phyloP scores from a whole-genome alignment of 805 yeast genomes.

The Candida arabinofermentans region DNA sequence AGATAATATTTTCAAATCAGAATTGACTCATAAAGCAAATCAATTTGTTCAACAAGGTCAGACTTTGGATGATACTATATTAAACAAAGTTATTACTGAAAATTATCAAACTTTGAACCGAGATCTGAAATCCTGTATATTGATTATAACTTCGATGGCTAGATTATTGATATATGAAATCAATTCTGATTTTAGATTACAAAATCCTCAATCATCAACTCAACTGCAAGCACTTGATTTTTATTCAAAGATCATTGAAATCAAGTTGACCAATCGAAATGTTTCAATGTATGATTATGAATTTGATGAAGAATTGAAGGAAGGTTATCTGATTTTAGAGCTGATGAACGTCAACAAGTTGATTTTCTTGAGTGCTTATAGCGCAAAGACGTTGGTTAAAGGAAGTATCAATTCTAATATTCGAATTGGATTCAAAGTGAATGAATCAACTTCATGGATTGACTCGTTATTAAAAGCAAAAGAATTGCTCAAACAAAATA shows the following conservation, averaged over 20 bases:
- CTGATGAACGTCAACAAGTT: constrained; percentile 52
- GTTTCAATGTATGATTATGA: constrained; percentile 81
- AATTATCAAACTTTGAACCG: constrained; percentile 27
- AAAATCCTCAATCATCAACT: constrained; percentile 29
- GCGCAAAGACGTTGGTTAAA: constrained; percentile 28
- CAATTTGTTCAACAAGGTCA: constrained; percentile 26
- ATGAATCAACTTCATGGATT: constrained; percentile 58
- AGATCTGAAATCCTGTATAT: constrained; percentile 30
- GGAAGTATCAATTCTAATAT: constrained; percentile 32
- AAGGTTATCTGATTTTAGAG: constrained; percentile 65
- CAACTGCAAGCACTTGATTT: constrained; percentile 41
- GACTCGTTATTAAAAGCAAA: constrained; percentile 66
- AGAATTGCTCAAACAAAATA: constrained; percentile 41
- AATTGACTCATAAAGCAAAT: constrained; percentile 27
- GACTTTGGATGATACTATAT: constrained; percentile 28
- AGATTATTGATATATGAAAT: constrained; percentile 33
- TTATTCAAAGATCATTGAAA: constrained; percentile 32
- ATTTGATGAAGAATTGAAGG: constrained; percentile 53
- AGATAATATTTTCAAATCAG: constrained; percentile 32
- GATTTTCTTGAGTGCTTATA: constrained; percentile 49
- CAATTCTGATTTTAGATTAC: constrained; percentile 27
- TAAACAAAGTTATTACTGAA: constrained; percentile 28
- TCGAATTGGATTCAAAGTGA: constrained; percentile 38
- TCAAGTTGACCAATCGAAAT: constrained; percentile 44
- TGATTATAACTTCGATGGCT: constrained; percentile 34